Base-by-base conservation (phyloP, 257 asterid genomes). In the Nemophila menziesii region DNA sequence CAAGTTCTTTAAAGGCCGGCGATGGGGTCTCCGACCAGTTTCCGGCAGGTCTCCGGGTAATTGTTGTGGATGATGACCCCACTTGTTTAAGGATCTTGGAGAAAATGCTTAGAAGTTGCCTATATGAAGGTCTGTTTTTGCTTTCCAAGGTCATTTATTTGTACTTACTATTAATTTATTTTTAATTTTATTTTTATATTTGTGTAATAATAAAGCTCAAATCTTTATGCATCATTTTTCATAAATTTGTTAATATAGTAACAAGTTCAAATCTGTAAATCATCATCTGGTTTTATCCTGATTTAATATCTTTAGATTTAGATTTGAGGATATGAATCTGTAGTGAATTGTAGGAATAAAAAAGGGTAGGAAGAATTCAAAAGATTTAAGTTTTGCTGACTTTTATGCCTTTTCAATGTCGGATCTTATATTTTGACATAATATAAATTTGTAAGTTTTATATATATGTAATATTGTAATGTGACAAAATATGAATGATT, bases 21-120 rank as follows among this genome's bases (percentile, higher is more conserved):
- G 46, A 41, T 41, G 46, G 20, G 4, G 46, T 41, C 8, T 19
- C 46, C 20, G 82, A 70, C 39, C 52, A 61, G 42, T 77, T 77
- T 33, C 86, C 86, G 9, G 63, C 55, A 15, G 90, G 84, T 9
- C 46, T 78, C 43, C 75, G 84, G 18, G 83, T 78, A 52, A 80
- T 78, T 57, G 84, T 79, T 14, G 89, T 78, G 46, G 89, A 78
- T 49, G 89, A 78, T 48, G 62, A 78, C 68, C 90, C 68, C 24
- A 61, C 54, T 53, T 78, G 90, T 53, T 49, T 78, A 58, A 74
- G 55, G 73, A 26, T 74, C 41, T 40, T 78, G 55, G 84, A 78
- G 3, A 56, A 74, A 34, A 62, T 78, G 54, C 90, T 78, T 11
- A 60, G 63, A 52, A 74, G 66, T 71, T 78, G 90, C 76, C 72